phyloP scores from a whole-genome alignment of 2,329 filamentous ascomycete species.

The Corinectria fuckeliana region DNA sequence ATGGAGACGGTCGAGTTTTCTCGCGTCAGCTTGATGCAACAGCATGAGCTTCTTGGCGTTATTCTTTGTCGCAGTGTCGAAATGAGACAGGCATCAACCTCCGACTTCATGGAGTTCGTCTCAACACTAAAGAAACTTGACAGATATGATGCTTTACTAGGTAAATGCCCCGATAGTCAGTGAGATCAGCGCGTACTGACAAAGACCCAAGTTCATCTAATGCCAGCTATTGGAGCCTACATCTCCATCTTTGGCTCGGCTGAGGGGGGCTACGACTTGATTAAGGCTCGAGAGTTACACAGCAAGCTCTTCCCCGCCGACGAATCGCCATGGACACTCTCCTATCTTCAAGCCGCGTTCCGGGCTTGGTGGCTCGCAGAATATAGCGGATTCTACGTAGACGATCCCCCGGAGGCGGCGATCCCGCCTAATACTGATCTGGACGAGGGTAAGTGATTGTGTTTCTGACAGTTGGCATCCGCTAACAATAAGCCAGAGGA shows the following conservation, averaged over 20 bases:
- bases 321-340: slow-evolving; percentile 72
- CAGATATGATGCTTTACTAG: slow-evolving; percentile 72
- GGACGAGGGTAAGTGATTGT: slow-evolving; percentile 54
- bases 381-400: slow-evolving; percentile 88
- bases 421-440: slow-evolving; percentile 67
- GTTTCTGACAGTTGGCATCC: not conserved
- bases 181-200: slow-evolving; percentile 12
- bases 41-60: slow-evolving; percentile 88
- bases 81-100: slow-evolving; percentile 70
- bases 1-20: slow-evolving; percentile 83
- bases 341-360: slow-evolving; percentile 79
- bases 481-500: slow-evolving; percentile 60
- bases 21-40: slow-evolving; percentile 78
- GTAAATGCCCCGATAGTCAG: slow-evolving; percentile 43
- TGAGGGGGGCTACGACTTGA: slow-evolving; percentile 71
- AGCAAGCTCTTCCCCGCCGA: slow-evolving; percentile 71
- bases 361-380: slow-evolving; percentile 89
- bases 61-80: slow-evolving; percentile 82
- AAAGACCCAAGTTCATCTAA: slow-evolving; percentile 70
- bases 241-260: slow-evolving; percentile 81
- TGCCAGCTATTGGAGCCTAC: slow-evolving; percentile 79
- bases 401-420: slow-evolving; percentile 67
- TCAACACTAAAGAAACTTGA: slow-evolving; percentile 72
- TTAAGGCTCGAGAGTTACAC: slow-evolving; percentile 75
- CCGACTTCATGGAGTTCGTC: slow-evolving; percentile 78